A percentile compares a stretch with the other conserved stretches of the same genome.
phyloP scores from a whole-genome alignment of 2,329 filamentous ascomycete genomes.

The Hypomyces perniciosus region DNA sequence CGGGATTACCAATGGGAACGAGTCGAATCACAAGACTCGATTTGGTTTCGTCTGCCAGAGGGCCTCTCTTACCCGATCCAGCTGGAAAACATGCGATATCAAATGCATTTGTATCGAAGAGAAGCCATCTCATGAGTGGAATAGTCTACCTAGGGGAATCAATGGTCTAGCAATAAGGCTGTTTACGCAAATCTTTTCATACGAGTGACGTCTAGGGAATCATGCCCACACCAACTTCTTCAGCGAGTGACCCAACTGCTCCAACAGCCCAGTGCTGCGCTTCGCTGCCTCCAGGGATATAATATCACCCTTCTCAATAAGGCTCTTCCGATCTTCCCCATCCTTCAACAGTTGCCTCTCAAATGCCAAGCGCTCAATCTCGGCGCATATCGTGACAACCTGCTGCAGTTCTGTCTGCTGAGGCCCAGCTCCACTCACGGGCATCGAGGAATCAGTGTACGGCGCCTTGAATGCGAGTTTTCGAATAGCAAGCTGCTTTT shows the following conservation, averaged over 20 bases:
- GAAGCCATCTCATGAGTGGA: constrained; percentile 13
- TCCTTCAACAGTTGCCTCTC: constrained; percentile 37
- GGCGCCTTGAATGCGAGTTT: constrained; percentile 52
- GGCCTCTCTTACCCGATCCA: constrained; percentile 72
- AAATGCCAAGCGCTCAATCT: constrained; percentile 65
- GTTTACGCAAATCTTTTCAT: not conserved
- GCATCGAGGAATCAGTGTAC: constrained; percentile 47
- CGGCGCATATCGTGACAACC: constrained; percentile 61
- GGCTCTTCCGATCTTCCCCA: constrained; percentile 37
- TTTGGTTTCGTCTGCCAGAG: constrained; percentile 74
- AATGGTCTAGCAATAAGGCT: not conserved
- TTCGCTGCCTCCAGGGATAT: constrained; percentile 80
- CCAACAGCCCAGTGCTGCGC: constrained; percentile 77
- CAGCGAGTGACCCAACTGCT: constrained; percentile 80
- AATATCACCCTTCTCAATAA: constrained; percentile 61
- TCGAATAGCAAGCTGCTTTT: constrained; percentile 27
- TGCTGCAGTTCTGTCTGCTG: constrained; percentile 49
- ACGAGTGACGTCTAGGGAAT: not conserved
- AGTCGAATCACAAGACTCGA: constrained; percentile 66
- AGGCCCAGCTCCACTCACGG: constrained; percentile 43
- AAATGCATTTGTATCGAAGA: constrained; percentile 71
- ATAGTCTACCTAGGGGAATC: not conserved
- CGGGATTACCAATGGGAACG: constrained; percentile 59
- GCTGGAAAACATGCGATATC: constrained; percentile 92
- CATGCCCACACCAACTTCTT: constrained; percentile 88